Conservation (phyloP, 768 basidiomycete species). For the Lactarius vividus region DNA sequence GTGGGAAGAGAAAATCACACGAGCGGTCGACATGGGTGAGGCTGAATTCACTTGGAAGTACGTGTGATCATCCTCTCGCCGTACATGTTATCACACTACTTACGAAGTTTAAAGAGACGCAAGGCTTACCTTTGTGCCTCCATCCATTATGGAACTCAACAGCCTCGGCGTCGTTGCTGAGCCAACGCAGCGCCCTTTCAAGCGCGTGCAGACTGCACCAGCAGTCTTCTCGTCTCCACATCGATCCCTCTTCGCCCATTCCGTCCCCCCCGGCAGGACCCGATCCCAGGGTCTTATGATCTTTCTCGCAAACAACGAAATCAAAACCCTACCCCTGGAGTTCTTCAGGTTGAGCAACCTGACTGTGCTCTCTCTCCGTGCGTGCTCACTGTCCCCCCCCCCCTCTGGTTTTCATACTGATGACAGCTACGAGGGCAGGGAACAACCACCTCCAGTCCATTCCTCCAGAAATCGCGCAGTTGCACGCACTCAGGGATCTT, state of each 20-base stretch:
- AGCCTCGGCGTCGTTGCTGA: conserved; percentile 18
- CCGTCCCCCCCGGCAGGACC: neutral
- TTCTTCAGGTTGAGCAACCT: conserved; percentile 26
- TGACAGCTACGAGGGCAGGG: neutral
- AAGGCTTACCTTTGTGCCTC: conserved; percentile 19
- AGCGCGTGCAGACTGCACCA: conserved; percentile 23
- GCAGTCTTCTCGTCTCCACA: conserved; percentile 18
- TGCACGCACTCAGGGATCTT: conserved; percentile 22
- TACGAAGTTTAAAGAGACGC: conserved; percentile 1
- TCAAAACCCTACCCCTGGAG: conserved; percentile 20
- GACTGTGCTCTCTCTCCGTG: conserved; percentile 26
- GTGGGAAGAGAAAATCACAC: conserved; percentile 20
- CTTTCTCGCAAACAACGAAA: conserved; percentile 26
- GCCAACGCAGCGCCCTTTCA: conserved; percentile 13
- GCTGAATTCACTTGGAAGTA: conserved; percentile 24
- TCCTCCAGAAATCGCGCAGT: conserved; percentile 25
- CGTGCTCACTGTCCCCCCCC: neutral
- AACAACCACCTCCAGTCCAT: conserved; percentile 24
- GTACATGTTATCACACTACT: neutral
- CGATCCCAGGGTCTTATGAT: conserved; percentile 20
- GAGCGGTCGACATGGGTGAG: conserved; percentile 23
- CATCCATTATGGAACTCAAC: conserved; percentile 18
- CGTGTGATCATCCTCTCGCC: neutral
- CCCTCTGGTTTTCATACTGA: neutral
- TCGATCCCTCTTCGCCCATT: conserved; percentile 6